These are phyloP conservation scores for Rhododendron mucronatum DNA, from an alignment of 148 eudicot genomes.

Conservation along the genomic window DNA sequence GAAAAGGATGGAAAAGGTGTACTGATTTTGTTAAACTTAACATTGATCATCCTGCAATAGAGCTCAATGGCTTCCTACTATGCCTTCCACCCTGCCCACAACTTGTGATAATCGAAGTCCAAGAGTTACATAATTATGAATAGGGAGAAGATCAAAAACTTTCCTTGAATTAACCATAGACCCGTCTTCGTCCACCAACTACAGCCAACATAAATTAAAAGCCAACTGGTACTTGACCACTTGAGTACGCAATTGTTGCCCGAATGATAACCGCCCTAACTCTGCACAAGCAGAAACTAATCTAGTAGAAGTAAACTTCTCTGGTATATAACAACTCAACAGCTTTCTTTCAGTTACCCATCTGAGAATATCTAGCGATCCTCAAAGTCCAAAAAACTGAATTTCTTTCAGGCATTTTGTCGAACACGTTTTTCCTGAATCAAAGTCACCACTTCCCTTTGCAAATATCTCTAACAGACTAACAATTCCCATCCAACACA, in stretches of 20 bases:
- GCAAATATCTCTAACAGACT: no score
- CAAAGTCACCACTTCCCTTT: no score
- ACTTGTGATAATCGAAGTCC: constrained; percentile 57
- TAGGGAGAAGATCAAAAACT: not conserved
- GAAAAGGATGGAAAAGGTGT: constrained; percentile 44
- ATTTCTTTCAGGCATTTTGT: no score
- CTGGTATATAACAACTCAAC: constrained; percentile 32
- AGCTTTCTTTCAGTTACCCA: constrained; percentile 33
- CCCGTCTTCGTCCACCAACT: constrained; percentile 42
- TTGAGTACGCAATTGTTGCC: constrained; percentile 44
- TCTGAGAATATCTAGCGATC: constrained; percentile 13
- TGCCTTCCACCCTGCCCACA: constrained; percentile 38
- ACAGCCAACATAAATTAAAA: constrained; percentile 51
- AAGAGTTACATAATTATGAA: constrained; percentile 44
- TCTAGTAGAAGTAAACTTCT: not conserved
- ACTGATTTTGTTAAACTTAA: constrained; percentile 45
- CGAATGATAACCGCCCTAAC: constrained; percentile 28
- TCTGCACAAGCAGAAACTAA: constrained; percentile 48
- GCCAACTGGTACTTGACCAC: constrained; percentile 32
- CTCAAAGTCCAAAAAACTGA: no score
- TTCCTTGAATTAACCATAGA: constrained; percentile 15
- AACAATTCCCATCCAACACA: no score
- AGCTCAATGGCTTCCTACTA: constrained; percentile 46
- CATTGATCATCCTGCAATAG: constrained; percentile 46
- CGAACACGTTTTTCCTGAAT: no score